A percentile compares a stretch with the other conserved stretches of the same genome.
These are phyloP conservation scores for Solanum sparsipilum DNA, from an alignment of 257 asterid species.

Conservation along the genomic window DNA sequence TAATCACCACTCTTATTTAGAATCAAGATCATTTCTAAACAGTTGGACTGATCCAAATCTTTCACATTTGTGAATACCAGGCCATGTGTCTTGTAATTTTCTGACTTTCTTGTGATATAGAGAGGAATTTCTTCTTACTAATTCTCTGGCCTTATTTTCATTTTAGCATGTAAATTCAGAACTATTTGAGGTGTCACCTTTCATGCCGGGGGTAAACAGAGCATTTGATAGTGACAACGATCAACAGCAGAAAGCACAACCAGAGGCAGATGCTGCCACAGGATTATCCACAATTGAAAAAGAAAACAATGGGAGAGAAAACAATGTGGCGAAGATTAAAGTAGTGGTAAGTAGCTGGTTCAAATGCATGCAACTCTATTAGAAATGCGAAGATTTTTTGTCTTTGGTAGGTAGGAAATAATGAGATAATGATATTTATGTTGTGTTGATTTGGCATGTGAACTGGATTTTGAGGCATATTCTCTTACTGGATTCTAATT, in stretches of 20 bases:
- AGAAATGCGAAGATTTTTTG: neutral
- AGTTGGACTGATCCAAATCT: neutral
- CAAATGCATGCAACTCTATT: neutral
- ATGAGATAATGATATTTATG: neutral
- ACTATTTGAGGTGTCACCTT: slow-evolving; percentile 95
- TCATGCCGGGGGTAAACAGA: slow-evolving; percentile 74
- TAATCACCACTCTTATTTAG: neutral
- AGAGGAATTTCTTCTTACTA: neutral
- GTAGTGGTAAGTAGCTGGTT: slow-evolving; percentile 70
- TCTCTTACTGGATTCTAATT: neutral
- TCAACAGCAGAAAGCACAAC: slow-evolving; percentile 47
- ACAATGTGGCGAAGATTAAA: slow-evolving; percentile 93
- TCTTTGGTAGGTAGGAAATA: neutral
- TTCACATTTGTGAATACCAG: neutral
- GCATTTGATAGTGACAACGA: slow-evolving; percentile 66
- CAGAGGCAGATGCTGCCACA: slow-evolving; percentile 46
- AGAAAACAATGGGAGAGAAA: slow-evolving; percentile 69
- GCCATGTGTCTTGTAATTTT: neutral
- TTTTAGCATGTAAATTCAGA: slow-evolving; percentile 87
- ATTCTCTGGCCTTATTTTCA: slow-evolving; percentile 10
- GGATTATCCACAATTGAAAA: slow-evolving; percentile 43
- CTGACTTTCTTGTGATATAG: neutral
- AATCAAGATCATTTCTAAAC: neutral
- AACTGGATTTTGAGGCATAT: neutral
- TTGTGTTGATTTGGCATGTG: neutral